Evolutionary conservation across 495 filamentous ascomycete species (phyloP).

Genomic region (Xylaria telfairii): DNA sequence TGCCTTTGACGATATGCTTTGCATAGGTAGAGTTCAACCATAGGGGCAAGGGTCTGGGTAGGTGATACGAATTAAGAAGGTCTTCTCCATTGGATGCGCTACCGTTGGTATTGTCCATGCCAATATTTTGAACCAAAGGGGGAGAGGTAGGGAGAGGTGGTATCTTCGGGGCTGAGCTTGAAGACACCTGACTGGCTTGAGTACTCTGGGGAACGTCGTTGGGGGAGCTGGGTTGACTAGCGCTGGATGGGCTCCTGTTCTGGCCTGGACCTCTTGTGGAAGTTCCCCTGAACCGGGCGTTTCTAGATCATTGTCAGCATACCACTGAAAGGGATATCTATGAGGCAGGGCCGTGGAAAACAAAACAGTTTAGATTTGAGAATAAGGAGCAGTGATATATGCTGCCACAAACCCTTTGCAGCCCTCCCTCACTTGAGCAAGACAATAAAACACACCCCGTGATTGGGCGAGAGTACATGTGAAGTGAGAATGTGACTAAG

Average conservation of each 20-base stretch:
- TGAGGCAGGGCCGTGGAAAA: neutral
- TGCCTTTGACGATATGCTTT: constrained; percentile 89
- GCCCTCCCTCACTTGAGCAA: neutral
- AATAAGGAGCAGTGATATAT: neutral
- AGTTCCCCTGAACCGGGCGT: constrained; percentile 55
- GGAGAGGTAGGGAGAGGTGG: constrained; percentile 66
- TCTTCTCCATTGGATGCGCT: constrained; percentile 59
- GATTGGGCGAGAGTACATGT: neutral
- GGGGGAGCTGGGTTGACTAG: constrained; percentile 49
- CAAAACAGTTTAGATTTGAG: neutral
- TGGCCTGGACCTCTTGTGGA: constrained; percentile 47
- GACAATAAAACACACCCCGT: neutral
- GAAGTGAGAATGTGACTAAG: neutral
- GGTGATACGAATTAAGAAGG: constrained; percentile 54
- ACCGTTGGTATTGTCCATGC: constrained; percentile 51
- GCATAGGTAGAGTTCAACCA: constrained; percentile 81
- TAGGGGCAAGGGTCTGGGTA: constrained; percentile 56
- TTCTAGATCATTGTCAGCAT: constrained; percentile 35
- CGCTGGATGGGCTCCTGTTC: constrained; percentile 47
- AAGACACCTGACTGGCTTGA: constrained; percentile 54
- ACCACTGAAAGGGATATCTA: neutral
- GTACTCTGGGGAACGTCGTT: constrained; percentile 48
- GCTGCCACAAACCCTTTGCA: neutral
- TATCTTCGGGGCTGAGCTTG: constrained; percentile 56
- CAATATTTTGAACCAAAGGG: constrained; percentile 58